Conservation (phyloP, 768 basidiomycete genomes). For the Tubosaeta sp. region DNA sequence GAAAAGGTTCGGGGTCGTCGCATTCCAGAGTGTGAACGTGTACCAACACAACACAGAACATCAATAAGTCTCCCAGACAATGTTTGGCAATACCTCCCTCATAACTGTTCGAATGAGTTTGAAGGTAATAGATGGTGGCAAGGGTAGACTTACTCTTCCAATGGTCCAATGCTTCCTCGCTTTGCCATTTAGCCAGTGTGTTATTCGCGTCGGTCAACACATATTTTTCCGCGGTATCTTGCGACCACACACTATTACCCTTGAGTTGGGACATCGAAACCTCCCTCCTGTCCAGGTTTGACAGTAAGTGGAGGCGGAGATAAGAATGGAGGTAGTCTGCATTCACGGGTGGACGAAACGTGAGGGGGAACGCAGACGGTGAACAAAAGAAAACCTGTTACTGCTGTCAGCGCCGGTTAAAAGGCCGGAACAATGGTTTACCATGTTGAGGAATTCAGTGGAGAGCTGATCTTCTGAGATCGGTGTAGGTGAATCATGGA, state of each 20-base stretch:
- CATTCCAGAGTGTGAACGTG: neutral
- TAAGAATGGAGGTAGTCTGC: constrained; percentile 67
- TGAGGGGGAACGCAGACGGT: constrained; percentile 45
- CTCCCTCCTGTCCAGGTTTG: constrained; percentile 49
- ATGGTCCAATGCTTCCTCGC: constrained; percentile 59
- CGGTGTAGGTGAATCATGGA: constrained; percentile 61
- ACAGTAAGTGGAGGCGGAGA: constrained; percentile 58
- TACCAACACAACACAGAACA: neutral
- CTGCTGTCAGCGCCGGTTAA: constrained; percentile 4
- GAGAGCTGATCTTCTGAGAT: constrained; percentile 45
- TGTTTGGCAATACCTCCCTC: constrained; percentile 67
- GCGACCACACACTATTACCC: constrained; percentile 15
- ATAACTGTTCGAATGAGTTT: constrained; percentile 49
- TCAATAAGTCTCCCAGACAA: constrained; percentile 78
- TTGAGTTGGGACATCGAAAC: constrained; percentile 43
- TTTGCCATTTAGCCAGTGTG: constrained; percentile 62
- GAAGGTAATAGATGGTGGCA: neutral
- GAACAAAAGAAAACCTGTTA: constrained; percentile 82
- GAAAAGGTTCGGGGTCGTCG: too few species aligned
- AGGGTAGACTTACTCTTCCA: constrained; percentile 60
- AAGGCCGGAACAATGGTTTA: constrained; percentile 30
- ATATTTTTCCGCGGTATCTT: constrained; percentile 38
- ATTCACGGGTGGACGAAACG: constrained; percentile 52
- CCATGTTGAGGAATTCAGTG: constrained; percentile 69
- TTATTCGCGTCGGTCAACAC: constrained; percentile 63